Evolutionary conservation across 345 rosid genomes (phyloP).

Genomic region (Cochlearia excelsa): DNA sequence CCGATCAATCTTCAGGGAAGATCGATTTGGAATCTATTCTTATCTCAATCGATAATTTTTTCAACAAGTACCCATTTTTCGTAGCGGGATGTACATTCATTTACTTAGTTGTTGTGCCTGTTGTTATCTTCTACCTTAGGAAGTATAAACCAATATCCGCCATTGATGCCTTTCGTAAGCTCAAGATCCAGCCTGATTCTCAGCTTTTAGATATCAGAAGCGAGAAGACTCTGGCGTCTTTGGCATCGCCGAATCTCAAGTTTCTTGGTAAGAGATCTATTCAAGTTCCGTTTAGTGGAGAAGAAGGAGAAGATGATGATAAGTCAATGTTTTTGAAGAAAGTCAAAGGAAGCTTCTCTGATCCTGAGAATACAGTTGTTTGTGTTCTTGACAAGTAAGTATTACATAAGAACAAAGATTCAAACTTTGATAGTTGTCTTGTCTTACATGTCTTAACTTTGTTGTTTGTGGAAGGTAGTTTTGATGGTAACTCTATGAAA

Average conservation of each 20-base stretch:
- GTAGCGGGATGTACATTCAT: slow-evolving; percentile 77
- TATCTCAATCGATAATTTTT: slow-evolving; percentile 65
- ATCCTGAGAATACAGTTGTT: slow-evolving; percentile 55
- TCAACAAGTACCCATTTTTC: slow-evolving; percentile 79
- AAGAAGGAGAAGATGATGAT: slow-evolving; percentile 23
- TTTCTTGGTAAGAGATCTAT: slow-evolving; percentile 48
- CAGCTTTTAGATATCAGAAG: slow-evolving; percentile 89
- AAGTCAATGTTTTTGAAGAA: slow-evolving; percentile 56
- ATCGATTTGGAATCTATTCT: slow-evolving; percentile 66
- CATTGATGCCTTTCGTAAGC: slow-evolving; percentile 63
- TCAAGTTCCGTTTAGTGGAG: slow-evolving; percentile 53
- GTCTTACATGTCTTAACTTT: slow-evolving; percentile 21
- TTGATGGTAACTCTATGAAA: slow-evolving; percentile 73
- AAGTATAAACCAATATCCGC: slow-evolving; percentile 68
- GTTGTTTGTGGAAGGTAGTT: slow-evolving; percentile 70
- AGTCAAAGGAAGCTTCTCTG: slow-evolving; percentile 50
- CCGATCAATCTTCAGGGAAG: slow-evolving; percentile 43
- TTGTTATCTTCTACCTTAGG: slow-evolving; percentile 51
- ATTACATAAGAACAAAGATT: slow-evolving; percentile 9
- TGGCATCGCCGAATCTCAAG: slow-evolving; percentile 67
- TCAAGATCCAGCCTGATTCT: slow-evolving; percentile 51
- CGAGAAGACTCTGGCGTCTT: slow-evolving; percentile 45
- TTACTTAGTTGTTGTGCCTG: slow-evolving; percentile 71
- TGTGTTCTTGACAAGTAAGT: slow-evolving; percentile 81
- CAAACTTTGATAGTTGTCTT: slow-evolving; percentile 17